Evolutionary conservation across 2,329 filamentous ascomycete species (phyloP).

Genomic region (Botrytis elliptica): DNA sequence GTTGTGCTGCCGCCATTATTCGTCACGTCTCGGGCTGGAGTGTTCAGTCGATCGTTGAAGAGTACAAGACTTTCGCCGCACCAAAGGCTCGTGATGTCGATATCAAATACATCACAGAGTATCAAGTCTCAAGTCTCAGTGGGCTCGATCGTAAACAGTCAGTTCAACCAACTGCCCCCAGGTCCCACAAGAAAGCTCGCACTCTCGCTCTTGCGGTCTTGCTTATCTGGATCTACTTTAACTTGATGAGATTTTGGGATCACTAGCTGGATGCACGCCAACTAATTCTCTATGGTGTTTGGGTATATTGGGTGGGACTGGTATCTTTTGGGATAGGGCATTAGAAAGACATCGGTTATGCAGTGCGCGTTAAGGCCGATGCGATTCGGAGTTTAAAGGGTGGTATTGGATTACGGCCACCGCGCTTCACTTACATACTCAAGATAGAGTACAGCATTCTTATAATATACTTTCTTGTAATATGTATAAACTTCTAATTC

Average conservation of each 20-base stretch:
- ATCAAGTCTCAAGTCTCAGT: constrained; percentile 45
- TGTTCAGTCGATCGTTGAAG: constrained; percentile 59
- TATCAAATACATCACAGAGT: constrained; percentile 55
- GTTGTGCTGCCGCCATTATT: constrained; percentile 80
- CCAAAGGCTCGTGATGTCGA: constrained; percentile 62
- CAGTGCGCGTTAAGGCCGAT: constrained; percentile 32
- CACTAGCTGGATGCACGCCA: constrained; percentile 6
- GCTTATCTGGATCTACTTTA: constrained; percentile 25
- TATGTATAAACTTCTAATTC: constrained; percentile 7
- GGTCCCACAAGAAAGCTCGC: constrained; percentile 21
- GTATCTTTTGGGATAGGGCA: constrained; percentile 12
- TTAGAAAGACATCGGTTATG: constrained; percentile 31
- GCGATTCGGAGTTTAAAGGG: constrained; percentile 23
- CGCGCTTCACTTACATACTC: neutral
- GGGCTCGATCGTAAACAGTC: constrained; percentile 38
- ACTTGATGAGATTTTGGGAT: constrained; percentile 9
- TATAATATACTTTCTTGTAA: constrained; percentile 16
- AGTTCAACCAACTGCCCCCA: neutral
- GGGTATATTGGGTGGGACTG: constrained; percentile 6
- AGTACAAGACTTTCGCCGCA: constrained; percentile 68
- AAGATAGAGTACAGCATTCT: neutral
- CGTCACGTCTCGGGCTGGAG: constrained; percentile 72
- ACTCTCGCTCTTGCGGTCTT: constrained; percentile 24
- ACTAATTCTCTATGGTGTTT: constrained; percentile 3
- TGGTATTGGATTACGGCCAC: constrained; percentile 22